Percentiles rank a stretch among this genome's conserved stretches.
Evolutionary conservation across 2,329 filamentous ascomycete species (phyloP).

Genomic region (Nothopassalora personata): DNA sequence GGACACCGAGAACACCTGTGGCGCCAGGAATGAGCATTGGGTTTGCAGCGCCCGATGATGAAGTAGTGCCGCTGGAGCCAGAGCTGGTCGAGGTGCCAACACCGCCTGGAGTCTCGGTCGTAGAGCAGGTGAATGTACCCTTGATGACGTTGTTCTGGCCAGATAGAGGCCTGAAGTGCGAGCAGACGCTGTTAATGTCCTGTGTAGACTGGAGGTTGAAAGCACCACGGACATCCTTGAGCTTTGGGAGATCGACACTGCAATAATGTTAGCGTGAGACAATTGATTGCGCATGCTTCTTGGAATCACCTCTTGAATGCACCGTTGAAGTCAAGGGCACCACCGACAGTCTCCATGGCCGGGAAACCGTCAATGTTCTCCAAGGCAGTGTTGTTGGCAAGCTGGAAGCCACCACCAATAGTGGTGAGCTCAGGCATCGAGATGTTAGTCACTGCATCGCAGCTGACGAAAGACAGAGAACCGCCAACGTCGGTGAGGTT

Average conservation of each 20-base stretch:
- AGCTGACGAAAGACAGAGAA: slow-evolving; percentile 54
- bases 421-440: slow-evolving; percentile 63
- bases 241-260: slow-evolving; percentile 64
- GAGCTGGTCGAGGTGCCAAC: slow-evolving; percentile 29
- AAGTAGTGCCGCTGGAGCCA: slow-evolving; percentile 24
- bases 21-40: slow-evolving; percentile 39
- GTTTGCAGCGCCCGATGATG: slow-evolving; percentile 35
- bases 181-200: slow-evolving; percentile 39
- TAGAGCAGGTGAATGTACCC: slow-evolving; percentile 41
- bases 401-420: slow-evolving; percentile 72
- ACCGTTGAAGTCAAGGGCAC: slow-evolving; percentile 79
- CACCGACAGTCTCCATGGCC: slow-evolving; percentile 62
- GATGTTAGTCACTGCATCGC: slow-evolving; percentile 62
- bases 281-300: background rate
- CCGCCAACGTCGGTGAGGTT: slow-evolving; percentile 65
- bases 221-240: slow-evolving; percentile 43
- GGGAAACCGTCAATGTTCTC: slow-evolving; percentile 61
- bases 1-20: slow-evolving; percentile 43
- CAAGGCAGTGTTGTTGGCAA: slow-evolving; percentile 85
- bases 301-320: slow-evolving; percentile 71
- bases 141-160: slow-evolving; percentile 39
- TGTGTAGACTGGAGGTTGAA: slow-evolving; percentile 47
- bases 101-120: slow-evolving; percentile 32
- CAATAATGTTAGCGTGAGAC: slow-evolving; percentile 28
- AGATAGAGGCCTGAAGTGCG: slow-evolving; percentile 37